Conservation (phyloP, 805 yeast genomes). For the Candida incommunis region DNA sequence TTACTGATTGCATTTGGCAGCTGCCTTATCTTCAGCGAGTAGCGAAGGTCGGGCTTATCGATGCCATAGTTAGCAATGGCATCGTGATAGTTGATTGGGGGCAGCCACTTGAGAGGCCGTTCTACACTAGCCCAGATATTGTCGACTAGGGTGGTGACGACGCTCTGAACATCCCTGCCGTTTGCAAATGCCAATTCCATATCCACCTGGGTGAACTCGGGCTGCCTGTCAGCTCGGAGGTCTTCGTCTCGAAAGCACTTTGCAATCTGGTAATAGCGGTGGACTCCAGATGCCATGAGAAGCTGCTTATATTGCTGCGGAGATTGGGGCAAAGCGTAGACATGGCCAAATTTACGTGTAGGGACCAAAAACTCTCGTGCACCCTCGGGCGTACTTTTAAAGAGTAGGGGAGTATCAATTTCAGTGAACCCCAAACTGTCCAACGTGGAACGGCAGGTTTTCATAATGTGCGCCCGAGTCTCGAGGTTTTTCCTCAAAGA, state of each 20-base stretch:
- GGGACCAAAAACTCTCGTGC: slow-evolving; percentile 95
- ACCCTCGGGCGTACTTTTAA: slow-evolving; percentile 96
- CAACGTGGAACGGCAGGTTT: slow-evolving; percentile 24
- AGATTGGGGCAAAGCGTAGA: slow-evolving; percentile 91
- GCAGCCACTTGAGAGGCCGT: neutral
- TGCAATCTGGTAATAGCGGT: slow-evolving; percentile 80
- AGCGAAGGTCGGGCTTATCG: slow-evolving; percentile 85
- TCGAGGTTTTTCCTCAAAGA: slow-evolving; percentile 16
- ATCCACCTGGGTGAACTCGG: slow-evolving; percentile 96
- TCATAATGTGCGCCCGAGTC: slow-evolving; percentile 21
- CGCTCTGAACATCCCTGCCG: slow-evolving; percentile 49
- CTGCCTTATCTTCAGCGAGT: slow-evolving; percentile 31
- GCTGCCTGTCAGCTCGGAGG: slow-evolving; percentile 87
- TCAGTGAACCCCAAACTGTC: slow-evolving; percentile 46
- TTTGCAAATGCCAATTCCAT: slow-evolving; percentile 79
- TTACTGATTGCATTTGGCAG: slow-evolving; percentile 28
- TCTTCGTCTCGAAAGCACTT: slow-evolving; percentile 95
- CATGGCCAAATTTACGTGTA: slow-evolving; percentile 44
- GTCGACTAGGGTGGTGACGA: slow-evolving; percentile 44
- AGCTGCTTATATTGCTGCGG: slow-evolving; percentile 97
- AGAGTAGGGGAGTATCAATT: slow-evolving; percentile 82
- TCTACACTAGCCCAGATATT: slow-evolving; percentile 35
- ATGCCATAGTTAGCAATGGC: slow-evolving; percentile 71
- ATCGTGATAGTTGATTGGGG: slow-evolving; percentile 40
- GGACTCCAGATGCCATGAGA: slow-evolving; percentile 85